Evolutionary conservation across 441 rosid species (phyloP), one percentile per base, ranked within the genome.

Genomic region (Lagerstroemia fauriei): DNA sequence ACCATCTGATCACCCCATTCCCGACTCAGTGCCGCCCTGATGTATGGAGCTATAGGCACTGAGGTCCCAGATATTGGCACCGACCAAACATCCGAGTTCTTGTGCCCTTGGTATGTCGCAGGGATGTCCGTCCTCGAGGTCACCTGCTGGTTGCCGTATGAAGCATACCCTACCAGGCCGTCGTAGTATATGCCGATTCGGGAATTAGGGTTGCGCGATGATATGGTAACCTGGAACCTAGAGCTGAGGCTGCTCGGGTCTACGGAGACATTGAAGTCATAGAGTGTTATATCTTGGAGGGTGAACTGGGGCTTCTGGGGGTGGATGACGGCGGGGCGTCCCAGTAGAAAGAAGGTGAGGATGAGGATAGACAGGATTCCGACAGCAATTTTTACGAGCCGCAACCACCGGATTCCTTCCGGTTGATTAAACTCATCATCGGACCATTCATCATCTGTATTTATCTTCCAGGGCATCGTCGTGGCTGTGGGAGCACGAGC

Each of bases 161-260:
- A 69, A 8, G 70, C 80, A 29, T 82, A 77, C 38, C 29, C 70
- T 4, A 34, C 69, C 20, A 82, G 80, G 29, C 70, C 41, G 24
- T 82, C 80, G 76, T 76, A 82, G 70, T 69, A 82, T 32, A 82
- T 71, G 50, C 48, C 83, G 47, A 77, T 56, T 38, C 72, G 41
- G 56, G 56, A 32, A 5, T 82, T 82, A 18, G 77, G 77, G 77
- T 77, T 82, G 50, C 8, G 47, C 47, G 72, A 50, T 20, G 72
- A 46, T 20, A 82, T 16, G 46, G 81, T 82, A 71, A 70, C 78
- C 69, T 82, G 77, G 50, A 77, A 56, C 22, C 72, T 29, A 72
- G 84, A 69, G 70, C 59, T 82, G 73, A 82, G 81, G 81, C 70
- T n/a, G 81, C 56, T 77, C 3, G 81, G 84, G 84, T 17, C 12